phyloP scores from a whole-genome alignment of 495 filamentous ascomycete genomes.

The Hyaloscypha finlandica region DNA sequence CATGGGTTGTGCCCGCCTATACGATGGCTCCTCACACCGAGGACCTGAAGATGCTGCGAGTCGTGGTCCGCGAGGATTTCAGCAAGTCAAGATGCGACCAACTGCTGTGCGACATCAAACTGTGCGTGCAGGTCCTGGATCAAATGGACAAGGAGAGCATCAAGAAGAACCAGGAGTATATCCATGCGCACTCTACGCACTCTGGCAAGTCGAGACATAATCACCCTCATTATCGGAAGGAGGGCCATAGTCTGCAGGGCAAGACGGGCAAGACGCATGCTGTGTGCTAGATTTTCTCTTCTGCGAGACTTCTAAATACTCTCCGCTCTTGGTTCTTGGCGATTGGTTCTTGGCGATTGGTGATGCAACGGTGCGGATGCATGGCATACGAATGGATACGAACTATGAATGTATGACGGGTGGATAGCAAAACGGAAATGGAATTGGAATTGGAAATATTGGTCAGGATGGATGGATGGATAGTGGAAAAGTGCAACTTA shows the following conservation, averaged over 20 bases:
- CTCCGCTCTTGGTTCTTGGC: too few relatives aligned
- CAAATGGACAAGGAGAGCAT: slow-evolving; percentile 72
- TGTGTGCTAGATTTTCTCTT: slow-evolving; percentile 58
- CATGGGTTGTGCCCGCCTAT: slow-evolving; percentile 92
- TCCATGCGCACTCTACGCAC: slow-evolving; percentile 57
- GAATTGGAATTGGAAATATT: too few relatives aligned
- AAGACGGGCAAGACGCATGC: slow-evolving; percentile 87
- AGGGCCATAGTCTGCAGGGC: slow-evolving; percentile 84
- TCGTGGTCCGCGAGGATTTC: slow-evolving; percentile 91
- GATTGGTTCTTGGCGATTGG: too few relatives aligned
- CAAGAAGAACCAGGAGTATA: slow-evolving; percentile 63
- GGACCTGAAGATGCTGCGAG: slow-evolving; percentile 78
- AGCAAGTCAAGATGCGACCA: slow-evolving; percentile 71
- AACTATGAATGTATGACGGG: too few relatives aligned
- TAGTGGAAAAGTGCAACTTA: too few relatives aligned
- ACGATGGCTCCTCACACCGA: slow-evolving; percentile 88
- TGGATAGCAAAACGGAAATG: too few relatives aligned
- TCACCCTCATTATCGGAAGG: slow-evolving; percentile 68
- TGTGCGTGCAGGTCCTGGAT: slow-evolving; percentile 65
- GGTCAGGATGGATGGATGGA: too few relatives aligned
- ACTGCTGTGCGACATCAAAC: slow-evolving; percentile 71
- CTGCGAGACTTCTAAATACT: too few relatives aligned
- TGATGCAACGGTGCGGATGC: too few relatives aligned
- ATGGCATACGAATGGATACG: too few relatives aligned
- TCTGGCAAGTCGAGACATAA: slow-evolving; percentile 50